Conservation (phyloP, 805 yeast species). For the Myxozyma sirexii region DNA sequence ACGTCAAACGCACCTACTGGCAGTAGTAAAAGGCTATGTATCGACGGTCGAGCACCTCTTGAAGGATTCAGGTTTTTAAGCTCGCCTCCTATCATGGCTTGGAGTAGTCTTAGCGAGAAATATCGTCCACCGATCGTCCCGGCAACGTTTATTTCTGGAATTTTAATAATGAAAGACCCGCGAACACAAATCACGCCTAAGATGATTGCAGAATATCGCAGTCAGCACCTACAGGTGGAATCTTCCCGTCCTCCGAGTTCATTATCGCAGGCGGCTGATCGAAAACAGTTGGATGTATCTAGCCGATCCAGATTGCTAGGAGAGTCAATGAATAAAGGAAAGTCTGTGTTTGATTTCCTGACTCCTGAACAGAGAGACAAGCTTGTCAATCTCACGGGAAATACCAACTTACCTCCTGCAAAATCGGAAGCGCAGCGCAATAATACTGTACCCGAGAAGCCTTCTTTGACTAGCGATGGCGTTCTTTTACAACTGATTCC, state of each 20-base stretch:
- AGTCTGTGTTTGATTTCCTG: conserved; percentile 37
- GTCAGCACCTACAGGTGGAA: background rate
- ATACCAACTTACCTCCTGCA: conserved; percentile 29
- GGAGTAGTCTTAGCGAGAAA: background rate
- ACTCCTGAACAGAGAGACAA: conserved; percentile 33
- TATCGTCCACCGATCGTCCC: conserved; percentile 28
- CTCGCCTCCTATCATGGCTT: background rate
- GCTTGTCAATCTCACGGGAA: conserved; percentile 30
- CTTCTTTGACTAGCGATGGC: background rate
- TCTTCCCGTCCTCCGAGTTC: background rate
- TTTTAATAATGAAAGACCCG: conserved; percentile 18
- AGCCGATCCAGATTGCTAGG: background rate
- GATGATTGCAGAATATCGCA: conserved; percentile 2
- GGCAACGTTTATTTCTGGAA: conserved; percentile 13
- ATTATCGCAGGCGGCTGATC: background rate
- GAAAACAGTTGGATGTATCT: background rate
- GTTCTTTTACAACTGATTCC: conserved; percentile 5
- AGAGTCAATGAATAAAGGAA: conserved; percentile 11
- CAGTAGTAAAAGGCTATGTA: background rate
- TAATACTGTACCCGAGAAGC: background rate
- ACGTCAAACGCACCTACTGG: background rate
- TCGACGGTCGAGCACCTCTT: conserved; percentile 31
- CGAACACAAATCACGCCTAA: conserved; percentile 3
- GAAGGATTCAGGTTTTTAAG: conserved; percentile 11
- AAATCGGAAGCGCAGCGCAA: conserved; percentile 15